A percentile compares a stretch with the other conserved stretches of the same genome.
These are phyloP conservation scores for Saturnispora besseyi DNA, from an alignment of 805 yeast species.

Conservation along the genomic window DNA sequence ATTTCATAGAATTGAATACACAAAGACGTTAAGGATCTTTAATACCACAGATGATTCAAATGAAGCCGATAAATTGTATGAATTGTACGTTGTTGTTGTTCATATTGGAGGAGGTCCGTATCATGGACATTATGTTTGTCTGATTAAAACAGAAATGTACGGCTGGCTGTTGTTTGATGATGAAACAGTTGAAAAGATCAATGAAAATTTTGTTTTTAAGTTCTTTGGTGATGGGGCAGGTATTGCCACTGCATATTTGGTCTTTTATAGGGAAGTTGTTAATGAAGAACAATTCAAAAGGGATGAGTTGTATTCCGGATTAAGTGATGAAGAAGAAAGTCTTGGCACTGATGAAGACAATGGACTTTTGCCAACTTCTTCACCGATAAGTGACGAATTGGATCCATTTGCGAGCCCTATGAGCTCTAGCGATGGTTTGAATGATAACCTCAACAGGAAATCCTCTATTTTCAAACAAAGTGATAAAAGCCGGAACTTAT, in stretches of 20 bases:
- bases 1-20: slow-evolving; percentile 77
- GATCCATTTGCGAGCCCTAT: neutral
- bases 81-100: slow-evolving; percentile 76
- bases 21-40: slow-evolving; percentile 59
- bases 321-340: slow-evolving; percentile 17
- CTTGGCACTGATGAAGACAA: neutral
- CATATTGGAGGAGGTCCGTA: slow-evolving; percentile 98
- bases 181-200: slow-evolving; percentile 85
- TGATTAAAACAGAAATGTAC: slow-evolving; percentile 64
- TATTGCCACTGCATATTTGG: slow-evolving; percentile 82
- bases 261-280: slow-evolving; percentile 63
- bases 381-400: neutral
- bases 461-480: neutral
- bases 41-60: slow-evolving; percentile 52
- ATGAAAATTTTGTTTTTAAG: slow-evolving; percentile 69
- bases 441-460: neutral
- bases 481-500: neutral
- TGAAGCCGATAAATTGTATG: slow-evolving; percentile 55
- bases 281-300: slow-evolving; percentile 29
- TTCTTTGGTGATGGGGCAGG: slow-evolving; percentile 87
- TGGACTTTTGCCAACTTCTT: neutral
- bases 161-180: slow-evolving; percentile 96
- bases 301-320: slow-evolving; percentile 24
- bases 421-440: neutral
- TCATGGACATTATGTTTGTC: slow-evolving; percentile 91